phyloP scores from a whole-genome alignment of 2,329 filamentous ascomycete genomes.

The Coniella vitis region DNA sequence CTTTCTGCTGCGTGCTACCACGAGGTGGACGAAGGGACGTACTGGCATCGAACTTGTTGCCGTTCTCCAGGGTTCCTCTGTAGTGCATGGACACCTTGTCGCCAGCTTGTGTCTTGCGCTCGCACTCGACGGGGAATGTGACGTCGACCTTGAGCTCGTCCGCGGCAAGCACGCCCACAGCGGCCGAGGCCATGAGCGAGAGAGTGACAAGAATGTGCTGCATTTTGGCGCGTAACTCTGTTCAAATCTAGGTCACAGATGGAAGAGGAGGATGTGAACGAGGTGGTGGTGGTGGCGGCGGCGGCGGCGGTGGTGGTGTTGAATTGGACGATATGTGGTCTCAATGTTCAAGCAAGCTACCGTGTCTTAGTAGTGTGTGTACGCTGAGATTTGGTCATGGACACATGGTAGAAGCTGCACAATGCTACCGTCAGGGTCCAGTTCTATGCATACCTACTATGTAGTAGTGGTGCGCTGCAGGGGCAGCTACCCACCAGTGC shows the following conservation, averaged over 20 bases:
- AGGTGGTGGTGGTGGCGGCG: not conserved
- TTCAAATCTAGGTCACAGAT: too few species aligned
- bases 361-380: too few species aligned
- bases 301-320: too few species aligned
- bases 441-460: too few species aligned
- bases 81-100: conserved; percentile 87
- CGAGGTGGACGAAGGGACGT: conserved; percentile 21
- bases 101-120: conserved; percentile 67
- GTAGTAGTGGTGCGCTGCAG: too few species aligned
- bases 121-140: conserved; percentile 67
- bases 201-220: conserved; percentile 40
- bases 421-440: too few species aligned
- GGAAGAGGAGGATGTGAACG: not conserved
- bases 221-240: conserved; percentile 32
- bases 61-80: conserved; percentile 69
- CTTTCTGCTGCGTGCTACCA: too few species aligned
- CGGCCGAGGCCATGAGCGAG: conserved; percentile 44
- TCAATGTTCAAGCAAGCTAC: too few species aligned
- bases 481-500: too few species aligned
- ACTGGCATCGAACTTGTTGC: conserved; percentile 77
- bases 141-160: conserved; percentile 70
- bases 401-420: too few species aligned
- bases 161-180: conserved; percentile 44
- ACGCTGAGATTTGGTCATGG: too few species aligned
- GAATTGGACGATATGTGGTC: too few species aligned